Percentiles rank a stretch among this genome's conserved stretches.
phyloP scores from a whole-genome alignment of 192 early-diverging fungal species.

The Coemansia sp. region DNA sequence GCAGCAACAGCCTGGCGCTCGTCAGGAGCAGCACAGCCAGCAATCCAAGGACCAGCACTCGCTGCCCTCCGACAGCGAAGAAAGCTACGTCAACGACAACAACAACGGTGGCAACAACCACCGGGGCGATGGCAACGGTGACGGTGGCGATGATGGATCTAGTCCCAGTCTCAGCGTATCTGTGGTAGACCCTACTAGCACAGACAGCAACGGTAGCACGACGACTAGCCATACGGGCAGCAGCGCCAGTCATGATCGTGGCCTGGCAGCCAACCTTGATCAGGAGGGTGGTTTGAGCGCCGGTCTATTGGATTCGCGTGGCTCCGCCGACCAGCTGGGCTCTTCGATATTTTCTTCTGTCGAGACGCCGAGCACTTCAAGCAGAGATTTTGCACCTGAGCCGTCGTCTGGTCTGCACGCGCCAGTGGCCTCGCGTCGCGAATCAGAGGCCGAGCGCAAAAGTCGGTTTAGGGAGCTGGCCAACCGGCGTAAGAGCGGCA shows the following conservation, averaged over 20 bases:
- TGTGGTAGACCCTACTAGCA: conserved; percentile 15
- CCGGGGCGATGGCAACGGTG: conserved; percentile 12
- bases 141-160: conserved; percentile 23
- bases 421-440: conserved; percentile 15
- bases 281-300: conserved; percentile 10
- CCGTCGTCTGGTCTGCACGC: conserved; percentile 6
- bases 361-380: conserved; percentile 9
- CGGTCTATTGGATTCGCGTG: conserved; percentile 27
- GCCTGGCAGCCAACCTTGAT: conserved; percentile 33
- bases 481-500: conserved; percentile 53
- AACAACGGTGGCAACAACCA: too few species aligned
- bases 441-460: conserved; percentile 33
- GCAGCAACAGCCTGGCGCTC: neutral
- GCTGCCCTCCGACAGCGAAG: too few species aligned
- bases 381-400: neutral
- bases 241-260: conserved; percentile 26
- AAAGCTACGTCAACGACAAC: too few species aligned
- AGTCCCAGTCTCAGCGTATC: conserved; percentile 33
- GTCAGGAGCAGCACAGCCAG: neutral
- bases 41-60: neutral
- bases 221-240: conserved; percentile 27
- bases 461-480: conserved; percentile 41
- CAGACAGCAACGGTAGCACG: conserved; percentile 19
- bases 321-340: conserved; percentile 30
- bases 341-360: conserved; percentile 52